Conservation (phyloP, 2,329 filamentous ascomycete genomes). For the Nothopassalora personata region DNA sequence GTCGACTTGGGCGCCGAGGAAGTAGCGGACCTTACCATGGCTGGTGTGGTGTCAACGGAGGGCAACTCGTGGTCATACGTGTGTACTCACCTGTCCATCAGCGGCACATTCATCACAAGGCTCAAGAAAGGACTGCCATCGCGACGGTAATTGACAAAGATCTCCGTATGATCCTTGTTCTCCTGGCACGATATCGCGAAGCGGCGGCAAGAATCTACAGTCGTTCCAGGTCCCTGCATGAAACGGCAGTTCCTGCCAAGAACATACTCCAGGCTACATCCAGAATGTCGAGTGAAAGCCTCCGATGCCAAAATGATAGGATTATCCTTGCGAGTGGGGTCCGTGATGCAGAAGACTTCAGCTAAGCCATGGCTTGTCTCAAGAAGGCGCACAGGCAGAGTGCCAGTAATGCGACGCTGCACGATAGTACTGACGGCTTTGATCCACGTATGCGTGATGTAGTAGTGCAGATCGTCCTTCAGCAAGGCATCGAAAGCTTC, state of each 20-base stretch:
- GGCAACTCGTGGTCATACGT: conserved; percentile 27
- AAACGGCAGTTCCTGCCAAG: conserved; percentile 74
- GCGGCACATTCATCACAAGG: conserved; percentile 62
- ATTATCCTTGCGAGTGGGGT: conserved; percentile 66
- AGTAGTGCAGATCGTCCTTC: conserved; percentile 62
- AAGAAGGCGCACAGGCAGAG: conserved; percentile 55
- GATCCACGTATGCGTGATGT: conserved; percentile 63
- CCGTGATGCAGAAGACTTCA: conserved; percentile 71
- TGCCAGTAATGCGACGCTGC: conserved; percentile 61
- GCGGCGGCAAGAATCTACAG: conserved; percentile 7
- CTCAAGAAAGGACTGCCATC: conserved; percentile 74
- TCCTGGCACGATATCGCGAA: conserved; percentile 42
- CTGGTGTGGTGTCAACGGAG: conserved; percentile 49
- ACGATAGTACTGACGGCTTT: conserved; percentile 65
- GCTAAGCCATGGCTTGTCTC: conserved; percentile 67
- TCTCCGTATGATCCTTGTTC: conserved; percentile 64
- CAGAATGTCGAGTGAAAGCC: conserved; percentile 68
- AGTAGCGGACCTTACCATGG: conserved; percentile 60
- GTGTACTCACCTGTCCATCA: conserved; percentile 49
- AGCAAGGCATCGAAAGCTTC: conserved; percentile 60
- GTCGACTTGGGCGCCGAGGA: conserved; percentile 67
- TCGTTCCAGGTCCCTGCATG: conserved; percentile 65
- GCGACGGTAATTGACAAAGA: conserved; percentile 68
- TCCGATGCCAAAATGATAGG: conserved; percentile 73
- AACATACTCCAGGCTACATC: conserved; percentile 67